Base-by-base conservation (phyloP, 2,329 filamentous ascomycete species). In the Epichloe hybrida region DNA sequence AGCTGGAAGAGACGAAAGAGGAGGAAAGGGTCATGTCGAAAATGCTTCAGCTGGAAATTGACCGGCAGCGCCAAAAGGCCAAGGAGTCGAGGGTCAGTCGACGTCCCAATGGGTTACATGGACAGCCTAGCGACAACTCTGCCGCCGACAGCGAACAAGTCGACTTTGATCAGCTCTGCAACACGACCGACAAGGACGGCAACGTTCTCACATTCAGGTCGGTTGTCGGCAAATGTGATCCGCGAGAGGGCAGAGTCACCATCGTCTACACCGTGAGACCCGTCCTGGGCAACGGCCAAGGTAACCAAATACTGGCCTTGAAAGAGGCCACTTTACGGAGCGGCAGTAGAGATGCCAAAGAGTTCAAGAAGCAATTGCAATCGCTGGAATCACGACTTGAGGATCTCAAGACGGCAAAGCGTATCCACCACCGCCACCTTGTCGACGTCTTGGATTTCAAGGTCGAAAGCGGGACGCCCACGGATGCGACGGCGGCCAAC, bases 361-460 rank as follows among this genome's bases (percentile, higher is more conserved):
- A 81, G 17, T 80, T 88, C 62, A 89, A 89, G 61, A 84, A 85
- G 62, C 79, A 86, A 55, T 73, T 96, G 48, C 83, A 88, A 60
- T 75, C 76, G 7, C 76, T 95, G 23, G 90, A 96, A 64, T 77
- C 78, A 40, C 79, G 85, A 53, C 73, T 98, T 37, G 86, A 91
- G 56, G 74, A 79, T 9, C 70, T 94, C 48, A 93, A 87, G 64
- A 72, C 77, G 1, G 70, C 89, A 44, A 93, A 87, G 63, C 79
- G 77, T 56, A 70, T 93, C 39, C 78, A 80, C 4, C 88, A 96
- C 63, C 76, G 80, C 23, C 88, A 89, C 60, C 69, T 97, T 12
- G 76, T 93, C 42, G 81, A 86, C 47, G 74, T 97, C 38, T 73
- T 95, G 52, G 88, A 90, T 54, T 94, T 89, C 68, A 88, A 86